These are phyloP conservation scores for Drosera capensis DNA, from an alignment of 148 eudicot species.

Conservation along the genomic window DNA sequence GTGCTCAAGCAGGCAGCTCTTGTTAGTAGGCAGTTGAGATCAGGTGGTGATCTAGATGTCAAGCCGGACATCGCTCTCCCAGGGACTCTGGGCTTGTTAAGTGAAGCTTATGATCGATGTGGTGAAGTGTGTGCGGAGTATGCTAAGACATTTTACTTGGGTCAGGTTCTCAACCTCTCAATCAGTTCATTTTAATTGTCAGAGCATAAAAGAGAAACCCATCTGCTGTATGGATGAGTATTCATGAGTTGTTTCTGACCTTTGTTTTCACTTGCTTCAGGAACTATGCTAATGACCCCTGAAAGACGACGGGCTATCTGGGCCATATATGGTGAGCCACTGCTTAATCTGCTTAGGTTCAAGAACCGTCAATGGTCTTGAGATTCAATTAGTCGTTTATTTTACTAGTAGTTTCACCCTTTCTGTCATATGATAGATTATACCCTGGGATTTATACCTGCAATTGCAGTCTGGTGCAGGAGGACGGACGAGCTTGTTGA, in stretches of 20 bases:
- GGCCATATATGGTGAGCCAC: conserved; percentile 82
- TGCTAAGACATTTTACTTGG: conserved; percentile 80
- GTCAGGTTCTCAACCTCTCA: conserved; percentile 19
- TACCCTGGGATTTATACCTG: conserved; percentile 1
- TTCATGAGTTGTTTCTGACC: conserved; percentile 6
- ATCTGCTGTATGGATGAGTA: conserved; percentile 1
- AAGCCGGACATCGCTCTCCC: conserved; percentile 79
- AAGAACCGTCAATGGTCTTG: neutral
- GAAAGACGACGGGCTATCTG: conserved; percentile 82
- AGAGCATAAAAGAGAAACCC: neutral
- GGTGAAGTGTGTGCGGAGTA: conserved; percentile 77
- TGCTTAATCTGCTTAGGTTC: neutral
- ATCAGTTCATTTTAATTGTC: neutral
- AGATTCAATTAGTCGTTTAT: neutral
- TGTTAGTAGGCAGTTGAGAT: conserved; percentile 40
- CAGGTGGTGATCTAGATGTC: conserved; percentile 40
- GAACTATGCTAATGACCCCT: conserved; percentile 91
- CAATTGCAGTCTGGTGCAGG: conserved; percentile 85
- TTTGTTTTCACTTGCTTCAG: conserved; percentile 16
- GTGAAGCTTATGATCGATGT: conserved; percentile 73
- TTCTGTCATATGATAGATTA: neutral
- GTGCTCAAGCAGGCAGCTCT: conserved; percentile 88
- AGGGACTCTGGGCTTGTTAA: conserved; percentile 49
- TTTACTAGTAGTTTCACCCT: neutral
- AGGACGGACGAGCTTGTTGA: conserved; percentile 99